Base-by-base conservation (phyloP, 495 filamentous ascomycete genomes). In the Daldinia caldariorum region DNA sequence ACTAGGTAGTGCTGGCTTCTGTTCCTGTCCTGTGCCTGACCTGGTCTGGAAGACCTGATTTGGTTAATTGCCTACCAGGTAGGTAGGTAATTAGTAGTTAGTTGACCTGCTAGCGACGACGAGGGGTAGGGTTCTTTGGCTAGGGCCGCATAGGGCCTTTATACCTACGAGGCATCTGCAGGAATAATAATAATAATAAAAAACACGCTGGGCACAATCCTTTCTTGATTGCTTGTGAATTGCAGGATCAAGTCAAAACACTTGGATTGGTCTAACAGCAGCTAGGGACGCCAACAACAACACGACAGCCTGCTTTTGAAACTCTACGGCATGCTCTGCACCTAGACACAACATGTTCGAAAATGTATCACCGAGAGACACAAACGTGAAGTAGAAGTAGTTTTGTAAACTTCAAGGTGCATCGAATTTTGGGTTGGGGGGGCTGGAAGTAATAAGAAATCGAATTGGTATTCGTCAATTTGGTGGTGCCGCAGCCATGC, bases 211-310 rank as follows among this genome's bases (percentile, higher is more conserved):
- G 63, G 32, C 37, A 49, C 26, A 37, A 55, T 67, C 58, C 57
- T 56, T 41, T 57, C 55, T 62, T 49, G 60, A 60, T 67, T 56
- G 64, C 45, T 59, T 43, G 55, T 47, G 59, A 61, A 35, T 26
- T 59, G 63, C 68, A 72, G 69, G 69, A 72, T 67, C 56, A 63
- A 67, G 56, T 63, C 50, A 41, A 20, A 47, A 43, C 22, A 34
- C 14, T 63, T 31, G 14, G 37, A 35, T 43, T 57, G 49, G 55
- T 58, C 63, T 60, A 31, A 55, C 64, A 58, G 43, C 8, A 35
- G 64, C 32, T 63, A 63, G 55, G 59, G 29, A 57, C 49, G 55
- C 59, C 54, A 45, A 43, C 63, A 45, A 43, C 63, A 59, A 34
- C 32, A 9, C 39, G 32, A 12, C 58, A 60, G 59, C 63, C 54